Evolutionary conservation across 306 rosid genomes (phyloP), one percentile per base, ranked within the genome.

Genomic region (Dalbergia cultrata): DNA sequence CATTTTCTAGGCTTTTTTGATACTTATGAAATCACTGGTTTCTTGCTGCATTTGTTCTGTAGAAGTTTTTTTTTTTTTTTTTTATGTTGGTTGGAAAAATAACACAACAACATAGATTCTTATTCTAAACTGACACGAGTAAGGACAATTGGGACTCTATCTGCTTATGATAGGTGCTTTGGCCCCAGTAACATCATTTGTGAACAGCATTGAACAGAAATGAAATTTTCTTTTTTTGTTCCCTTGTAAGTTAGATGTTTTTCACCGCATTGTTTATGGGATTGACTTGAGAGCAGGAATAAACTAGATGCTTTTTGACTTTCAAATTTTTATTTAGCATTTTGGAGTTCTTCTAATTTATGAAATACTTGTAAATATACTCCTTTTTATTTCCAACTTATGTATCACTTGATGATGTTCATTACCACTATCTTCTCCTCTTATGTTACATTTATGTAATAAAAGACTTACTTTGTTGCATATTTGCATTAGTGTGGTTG

Each of bases 401-500:
- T 33, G 37, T 57, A 44, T 54, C 37, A 44, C 63, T 52, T 72
- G 65, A 75, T 35, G 50, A 76, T 16, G 37, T 85, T 21, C 18
- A 57, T 71, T 54, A 21, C 21, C 34, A 34, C 70, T 43, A 73
- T 26, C 14, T 18, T 72, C 58, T 19, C 75, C 58, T 19, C 75
- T 61, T 60, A 31, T 41, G 26, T 41, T 79, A 13, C 52, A 43
- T 34, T 10, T 72, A n/a, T 35, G 17, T 22, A 14, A 39, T 26
- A 39, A 45, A 76, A 76, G 41, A 19, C 77, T 76, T 7, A 79
- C 73, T 76, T 66, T 71, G 26, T 75, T 44, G 76, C 78, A 33
- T 80, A 44, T 76, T 72, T 80, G 39, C n/a, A 49, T 73, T 53
- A 95, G 99, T 82, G 99, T 56, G 79, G 90, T 88, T 78, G 97